These are phyloP conservation scores for Parathielavia appendiculata DNA, from an alignment of 495 filamentous ascomycete species.

Conservation along the genomic window DNA sequence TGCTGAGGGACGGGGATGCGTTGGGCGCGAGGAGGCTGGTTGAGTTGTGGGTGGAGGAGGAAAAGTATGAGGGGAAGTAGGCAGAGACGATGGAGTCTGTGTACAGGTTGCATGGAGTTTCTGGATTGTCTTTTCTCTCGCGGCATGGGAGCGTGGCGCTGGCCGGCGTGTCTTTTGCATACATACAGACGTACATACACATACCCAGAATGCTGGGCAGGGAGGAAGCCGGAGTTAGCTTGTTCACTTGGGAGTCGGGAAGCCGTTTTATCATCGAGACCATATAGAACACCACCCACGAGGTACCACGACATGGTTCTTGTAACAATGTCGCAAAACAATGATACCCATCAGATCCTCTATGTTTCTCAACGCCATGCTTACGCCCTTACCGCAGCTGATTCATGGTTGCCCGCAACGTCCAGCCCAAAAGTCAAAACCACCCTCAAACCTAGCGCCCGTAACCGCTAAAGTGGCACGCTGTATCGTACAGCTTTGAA, in stretches of 20 bases:
- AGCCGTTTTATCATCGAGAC: not conserved
- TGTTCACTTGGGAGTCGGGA: not conserved
- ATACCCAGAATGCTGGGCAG: no score
- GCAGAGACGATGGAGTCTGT: not conserved
- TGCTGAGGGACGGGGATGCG: constrained; percentile 69
- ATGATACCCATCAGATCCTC: constrained; percentile 9
- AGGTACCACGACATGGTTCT: not conserved
- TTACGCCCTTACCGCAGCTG: constrained; percentile 2
- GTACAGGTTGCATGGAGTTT: not conserved
- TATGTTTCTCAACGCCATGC: constrained; percentile 18
- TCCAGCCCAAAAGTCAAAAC: constrained; percentile 10
- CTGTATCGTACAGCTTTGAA: constrained; percentile 12
- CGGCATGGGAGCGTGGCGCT: not conserved
- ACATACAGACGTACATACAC: not conserved
- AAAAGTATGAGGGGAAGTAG: constrained; percentile 42
- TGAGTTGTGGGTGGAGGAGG: constrained; percentile 64
- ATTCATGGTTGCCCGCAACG: not conserved
- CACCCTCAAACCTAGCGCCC: not conserved
- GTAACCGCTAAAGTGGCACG: constrained; percentile 1
- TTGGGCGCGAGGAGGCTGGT: constrained; percentile 76
- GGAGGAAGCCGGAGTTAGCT: no score
- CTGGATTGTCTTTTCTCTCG: no score
- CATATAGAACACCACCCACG: not conserved
- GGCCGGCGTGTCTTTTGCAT: not conserved
- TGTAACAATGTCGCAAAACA: not conserved